Conservation (phyloP, 495 filamentous ascomycete genomes). For the Penicillium simplicissimum region DNA sequence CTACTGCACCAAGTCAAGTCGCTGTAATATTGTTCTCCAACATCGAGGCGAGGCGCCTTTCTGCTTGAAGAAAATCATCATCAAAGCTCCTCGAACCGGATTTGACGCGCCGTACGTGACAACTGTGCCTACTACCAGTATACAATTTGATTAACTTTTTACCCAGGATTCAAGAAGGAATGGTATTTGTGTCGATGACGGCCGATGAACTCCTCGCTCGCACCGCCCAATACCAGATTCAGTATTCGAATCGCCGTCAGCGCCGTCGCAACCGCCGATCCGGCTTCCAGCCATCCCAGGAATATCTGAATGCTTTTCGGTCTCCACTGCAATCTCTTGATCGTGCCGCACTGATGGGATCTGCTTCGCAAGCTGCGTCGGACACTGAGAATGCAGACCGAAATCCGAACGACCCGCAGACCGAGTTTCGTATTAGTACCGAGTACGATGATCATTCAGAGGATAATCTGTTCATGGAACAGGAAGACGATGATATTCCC, state of each 20-base stretch:
- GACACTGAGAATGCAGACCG: conserved; percentile 23
- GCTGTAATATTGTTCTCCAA: conserved; percentile 80
- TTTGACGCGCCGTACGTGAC: conserved; percentile 81
- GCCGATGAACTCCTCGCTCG: conserved; percentile 70
- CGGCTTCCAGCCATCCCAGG: conserved; percentile 41
- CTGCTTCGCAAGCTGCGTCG: conserved; percentile 25
- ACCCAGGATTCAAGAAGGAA: conserved; percentile 81
- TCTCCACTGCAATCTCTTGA: conserved; percentile 39
- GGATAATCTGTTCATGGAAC: conserved; percentile 31
- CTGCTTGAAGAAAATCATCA: conserved; percentile 76
- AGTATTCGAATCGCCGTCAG: conserved; percentile 50
- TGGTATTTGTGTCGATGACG: conserved; percentile 89
- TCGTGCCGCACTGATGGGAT: conserved; percentile 26
- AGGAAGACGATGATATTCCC: conserved; percentile 28
- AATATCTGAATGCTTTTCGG: conserved; percentile 41
- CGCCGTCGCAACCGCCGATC: conserved; percentile 31
- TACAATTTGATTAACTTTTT: conserved; percentile 18
- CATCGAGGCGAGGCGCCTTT: conserved; percentile 80
- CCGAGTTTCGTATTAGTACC: conserved; percentile 52
- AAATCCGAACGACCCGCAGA: conserved; percentile 23
- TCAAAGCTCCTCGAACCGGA: conserved; percentile 78
- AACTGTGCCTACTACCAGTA: conserved; percentile 6
- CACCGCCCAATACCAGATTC: conserved; percentile 75
- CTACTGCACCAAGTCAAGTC: conserved; percentile 82
- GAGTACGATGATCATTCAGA: conserved; percentile 50